These are phyloP conservation scores for Lactarius tabidus DNA, from an alignment of 768 basidiomycete species.

Conservation along the genomic window DNA sequence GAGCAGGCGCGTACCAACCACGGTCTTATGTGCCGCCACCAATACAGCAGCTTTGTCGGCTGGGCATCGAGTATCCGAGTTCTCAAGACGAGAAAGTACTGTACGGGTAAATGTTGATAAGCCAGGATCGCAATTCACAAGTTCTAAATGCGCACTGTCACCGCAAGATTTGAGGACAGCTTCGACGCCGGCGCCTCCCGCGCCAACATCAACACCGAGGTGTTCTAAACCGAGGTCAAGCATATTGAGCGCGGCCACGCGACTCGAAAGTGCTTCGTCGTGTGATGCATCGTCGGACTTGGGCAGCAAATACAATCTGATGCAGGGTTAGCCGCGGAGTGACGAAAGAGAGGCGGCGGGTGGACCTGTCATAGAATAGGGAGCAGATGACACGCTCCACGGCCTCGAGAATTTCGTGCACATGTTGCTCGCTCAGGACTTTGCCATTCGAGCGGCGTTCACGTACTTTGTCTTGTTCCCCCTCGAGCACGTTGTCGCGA, in stretches of 20 bases:
- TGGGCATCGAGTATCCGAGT: slow-evolving; percentile 50
- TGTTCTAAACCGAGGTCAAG: slow-evolving; percentile 86
- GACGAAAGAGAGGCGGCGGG: slow-evolving; percentile 10
- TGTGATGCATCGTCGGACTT: slow-evolving; percentile 77
- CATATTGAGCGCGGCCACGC: slow-evolving; percentile 89
- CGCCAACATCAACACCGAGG: slow-evolving; percentile 77
- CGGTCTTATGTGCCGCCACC: slow-evolving; percentile 77
- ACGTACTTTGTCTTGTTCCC: slow-evolving; percentile 22
- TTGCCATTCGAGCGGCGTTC: slow-evolving; percentile 25
- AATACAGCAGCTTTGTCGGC: slow-evolving; percentile 76
- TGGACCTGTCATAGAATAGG: slow-evolving; percentile 81
- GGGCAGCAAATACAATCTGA: slow-evolving; percentile 73
- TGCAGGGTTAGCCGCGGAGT: slow-evolving; percentile 11
- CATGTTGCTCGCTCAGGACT: slow-evolving; percentile 34
- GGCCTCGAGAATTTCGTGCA: slow-evolving; percentile 60
- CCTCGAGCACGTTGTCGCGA: slow-evolving; percentile 25
- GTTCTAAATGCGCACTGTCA: slow-evolving; percentile 45
- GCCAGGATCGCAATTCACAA: background rate
- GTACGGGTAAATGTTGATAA: slow-evolving; percentile 19
- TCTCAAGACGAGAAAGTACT: slow-evolving; percentile 54
- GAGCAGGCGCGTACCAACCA: slow-evolving; percentile 61
- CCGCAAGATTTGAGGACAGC: slow-evolving; percentile 71
- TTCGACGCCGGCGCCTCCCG: slow-evolving; percentile 48
- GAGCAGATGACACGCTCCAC: slow-evolving; percentile 71
- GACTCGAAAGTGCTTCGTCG: slow-evolving; percentile 84